A percentile compares a stretch with the other conserved stretches of the same genome.
These are phyloP conservation scores for Cercospora sp. DNA, from an alignment of 2,329 filamentous ascomycete genomes.

Conservation along the genomic window DNA sequence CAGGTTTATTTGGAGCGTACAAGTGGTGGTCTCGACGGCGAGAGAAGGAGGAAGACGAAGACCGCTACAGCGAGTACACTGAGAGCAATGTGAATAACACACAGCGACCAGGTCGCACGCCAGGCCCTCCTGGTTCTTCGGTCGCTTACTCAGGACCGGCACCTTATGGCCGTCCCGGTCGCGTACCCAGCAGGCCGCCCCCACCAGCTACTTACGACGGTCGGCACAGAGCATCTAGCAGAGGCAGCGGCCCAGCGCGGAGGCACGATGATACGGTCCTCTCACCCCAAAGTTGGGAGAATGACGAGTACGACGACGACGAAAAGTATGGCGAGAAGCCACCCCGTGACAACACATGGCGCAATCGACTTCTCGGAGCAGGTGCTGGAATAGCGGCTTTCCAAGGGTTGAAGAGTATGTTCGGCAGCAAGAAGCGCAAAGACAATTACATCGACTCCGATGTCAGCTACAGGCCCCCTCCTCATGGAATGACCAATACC, in stretches of 20 bases:
- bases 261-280: constrained; percentile 23
- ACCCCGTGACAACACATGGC: constrained; percentile 41
- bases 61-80: constrained; percentile 15
- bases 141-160: constrained; percentile 18
- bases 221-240: constrained; percentile 14
- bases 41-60: constrained; percentile 24
- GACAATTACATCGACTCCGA: constrained; percentile 54
- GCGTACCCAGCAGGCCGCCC: constrained; percentile 16
- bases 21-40: constrained; percentile 54
- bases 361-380: constrained; percentile 48
- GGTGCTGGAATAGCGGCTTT: constrained; percentile 47
- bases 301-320: constrained; percentile 24
- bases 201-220: constrained; percentile 16
- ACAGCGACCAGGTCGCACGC: constrained; percentile 20
- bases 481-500: constrained; percentile 45
- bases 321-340: constrained; percentile 44
- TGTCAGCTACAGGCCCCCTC: constrained; percentile 44
- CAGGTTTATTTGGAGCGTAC: constrained; percentile 59
- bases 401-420: constrained; percentile 51
- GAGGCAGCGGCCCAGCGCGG: constrained; percentile 14
- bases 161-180: constrained; percentile 15
- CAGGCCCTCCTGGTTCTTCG: constrained; percentile 23
- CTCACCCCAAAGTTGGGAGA: constrained; percentile 36
- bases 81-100: constrained; percentile 14
- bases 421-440: constrained; percentile 55